A percentile compares a stretch with the other conserved stretches of the same genome.
Evolutionary conservation across 805 yeast species (phyloP).

Genomic region (Kuraishia molischiana): DNA sequence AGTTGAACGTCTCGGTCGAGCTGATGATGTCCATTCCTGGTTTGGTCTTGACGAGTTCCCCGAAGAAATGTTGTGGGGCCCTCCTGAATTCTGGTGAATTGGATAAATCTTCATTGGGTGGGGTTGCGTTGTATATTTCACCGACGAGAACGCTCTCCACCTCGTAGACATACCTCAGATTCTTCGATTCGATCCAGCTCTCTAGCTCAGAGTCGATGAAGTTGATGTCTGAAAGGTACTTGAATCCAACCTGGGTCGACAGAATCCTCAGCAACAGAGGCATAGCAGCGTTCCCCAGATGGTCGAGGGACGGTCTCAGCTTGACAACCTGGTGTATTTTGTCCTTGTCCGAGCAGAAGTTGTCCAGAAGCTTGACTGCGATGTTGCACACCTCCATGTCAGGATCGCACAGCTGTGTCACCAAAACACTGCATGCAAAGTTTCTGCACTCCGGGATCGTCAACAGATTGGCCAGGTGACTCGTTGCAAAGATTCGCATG

Average conservation of each 20-base stretch:
- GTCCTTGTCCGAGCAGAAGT: conserved; percentile 34
- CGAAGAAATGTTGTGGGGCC: conserved; percentile 64
- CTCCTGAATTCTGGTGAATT: conserved; percentile 4
- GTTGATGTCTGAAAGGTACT: conserved; percentile 46
- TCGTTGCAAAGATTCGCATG: conserved; percentile 49
- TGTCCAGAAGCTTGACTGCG: conserved; percentile 46
- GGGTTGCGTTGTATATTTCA: conserved; percentile 9
- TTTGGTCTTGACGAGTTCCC: conserved; percentile 68
- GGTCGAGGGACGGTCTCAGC: conserved; percentile 42
- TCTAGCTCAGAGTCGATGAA: conserved; percentile 58
- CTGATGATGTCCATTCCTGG: conserved; percentile 65
- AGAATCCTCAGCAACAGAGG: conserved; percentile 53
- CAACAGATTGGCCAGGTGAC: conserved; percentile 34
- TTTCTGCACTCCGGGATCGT: conserved; percentile 19
- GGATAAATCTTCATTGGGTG: neutral
- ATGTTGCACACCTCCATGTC: conserved; percentile 42
- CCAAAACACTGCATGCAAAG: conserved; percentile 46
- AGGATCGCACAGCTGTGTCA: conserved; percentile 63
- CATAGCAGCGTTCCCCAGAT: conserved; percentile 21
- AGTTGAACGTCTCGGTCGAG: conserved; percentile 13
- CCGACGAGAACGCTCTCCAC: conserved; percentile 30
- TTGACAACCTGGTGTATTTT: conserved; percentile 41
- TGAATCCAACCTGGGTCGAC: conserved; percentile 60
- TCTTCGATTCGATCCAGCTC: conserved; percentile 47
- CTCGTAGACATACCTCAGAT: conserved; percentile 34